Evolutionary conservation across 2,329 filamentous ascomycete genomes (phyloP).

Genomic region (Colletotrichum cuscutae): DNA sequence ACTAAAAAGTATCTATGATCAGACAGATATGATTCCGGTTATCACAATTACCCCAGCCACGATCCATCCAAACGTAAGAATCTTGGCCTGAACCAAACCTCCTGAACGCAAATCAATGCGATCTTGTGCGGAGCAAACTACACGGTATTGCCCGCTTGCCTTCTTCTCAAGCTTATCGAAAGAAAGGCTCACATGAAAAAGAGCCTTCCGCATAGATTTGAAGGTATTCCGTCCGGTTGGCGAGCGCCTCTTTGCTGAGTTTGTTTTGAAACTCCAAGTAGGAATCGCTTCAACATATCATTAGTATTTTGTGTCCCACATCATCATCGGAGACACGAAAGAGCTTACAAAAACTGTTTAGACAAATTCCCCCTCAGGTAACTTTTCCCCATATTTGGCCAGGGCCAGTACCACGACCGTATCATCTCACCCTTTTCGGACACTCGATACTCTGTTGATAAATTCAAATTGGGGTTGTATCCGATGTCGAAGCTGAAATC

Average conservation of each 20-base stretch:
- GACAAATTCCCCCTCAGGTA: not conserved
- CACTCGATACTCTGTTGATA: not conserved
- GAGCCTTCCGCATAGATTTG: not conserved
- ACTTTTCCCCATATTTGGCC: not conserved
- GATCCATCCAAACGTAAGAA: not conserved
- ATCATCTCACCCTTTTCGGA: not conserved
- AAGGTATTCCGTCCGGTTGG: not conserved
- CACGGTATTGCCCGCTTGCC: not conserved
- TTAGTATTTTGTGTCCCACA: not conserved
- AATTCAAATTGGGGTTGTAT: not conserved
- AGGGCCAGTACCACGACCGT: not conserved
- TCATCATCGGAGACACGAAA: not conserved
- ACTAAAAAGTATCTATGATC: not conserved
- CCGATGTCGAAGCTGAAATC: not conserved
- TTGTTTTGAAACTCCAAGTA: not conserved
- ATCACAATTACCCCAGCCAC: not conserved
- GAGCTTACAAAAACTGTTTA: not conserved
- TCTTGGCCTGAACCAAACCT: accelerated
- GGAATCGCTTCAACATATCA: not conserved
- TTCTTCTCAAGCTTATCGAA: not conserved
- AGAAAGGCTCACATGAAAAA: not conserved
- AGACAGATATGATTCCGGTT: not conserved
- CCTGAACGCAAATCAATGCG: not conserved
- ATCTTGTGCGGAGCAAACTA: not conserved
- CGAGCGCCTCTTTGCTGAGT: not conserved